Conservation (phyloP, 768 basidiomycete genomes). For the Candolleomyces aberdarensis region DNA sequence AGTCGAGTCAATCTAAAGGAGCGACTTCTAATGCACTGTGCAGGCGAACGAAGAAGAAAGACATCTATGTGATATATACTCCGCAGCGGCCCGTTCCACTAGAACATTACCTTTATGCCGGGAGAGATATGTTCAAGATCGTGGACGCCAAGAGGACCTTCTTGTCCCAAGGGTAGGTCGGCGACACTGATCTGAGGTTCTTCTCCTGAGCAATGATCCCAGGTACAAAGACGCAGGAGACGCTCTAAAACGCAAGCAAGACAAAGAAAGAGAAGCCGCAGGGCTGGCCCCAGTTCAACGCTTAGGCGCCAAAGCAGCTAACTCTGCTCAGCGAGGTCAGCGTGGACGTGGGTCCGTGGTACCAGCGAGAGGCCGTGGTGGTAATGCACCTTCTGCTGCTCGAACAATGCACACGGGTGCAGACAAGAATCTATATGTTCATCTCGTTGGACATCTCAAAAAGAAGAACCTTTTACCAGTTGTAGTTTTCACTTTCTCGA, state of each 20-base stretch:
- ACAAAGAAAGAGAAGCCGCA: slow-evolving; percentile 95
- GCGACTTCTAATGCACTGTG: slow-evolving; percentile 1
- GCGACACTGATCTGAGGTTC: neutral
- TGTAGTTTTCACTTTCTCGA: slow-evolving; percentile 96
- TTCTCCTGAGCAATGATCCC: slow-evolving; percentile 2
- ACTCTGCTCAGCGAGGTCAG: slow-evolving; percentile 49
- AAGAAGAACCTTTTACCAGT: slow-evolving; percentile 89
- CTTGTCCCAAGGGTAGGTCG: slow-evolving; percentile 66
- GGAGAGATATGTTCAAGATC: slow-evolving; percentile 90
- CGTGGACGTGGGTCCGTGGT: slow-evolving; percentile 38
- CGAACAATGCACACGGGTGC: slow-evolving; percentile 63
- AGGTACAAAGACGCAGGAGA: slow-evolving; percentile 92
- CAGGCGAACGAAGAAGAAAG: slow-evolving; percentile 98
- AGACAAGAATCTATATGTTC: slow-evolving; percentile 93
- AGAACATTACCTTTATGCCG: slow-evolving; percentile 95
- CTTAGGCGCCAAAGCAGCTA: slow-evolving; percentile 69
- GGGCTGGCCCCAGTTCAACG: slow-evolving; percentile 85
- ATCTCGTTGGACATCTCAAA: slow-evolving; percentile 80
- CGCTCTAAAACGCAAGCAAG: slow-evolving; percentile 88
- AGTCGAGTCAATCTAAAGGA: slow-evolving; percentile 21
- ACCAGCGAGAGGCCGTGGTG: slow-evolving; percentile 43
- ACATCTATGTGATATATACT: slow-evolving; percentile 98
- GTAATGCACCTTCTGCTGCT: slow-evolving; percentile 23
- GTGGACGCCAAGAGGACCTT: slow-evolving; percentile 81
- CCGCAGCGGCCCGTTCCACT: slow-evolving; percentile 94